A percentile compares a stretch with the other conserved stretches of the same genome.
Conservation (phyloP, 176 grass and related monocot species). For the Saccharum officinarum region DNA sequence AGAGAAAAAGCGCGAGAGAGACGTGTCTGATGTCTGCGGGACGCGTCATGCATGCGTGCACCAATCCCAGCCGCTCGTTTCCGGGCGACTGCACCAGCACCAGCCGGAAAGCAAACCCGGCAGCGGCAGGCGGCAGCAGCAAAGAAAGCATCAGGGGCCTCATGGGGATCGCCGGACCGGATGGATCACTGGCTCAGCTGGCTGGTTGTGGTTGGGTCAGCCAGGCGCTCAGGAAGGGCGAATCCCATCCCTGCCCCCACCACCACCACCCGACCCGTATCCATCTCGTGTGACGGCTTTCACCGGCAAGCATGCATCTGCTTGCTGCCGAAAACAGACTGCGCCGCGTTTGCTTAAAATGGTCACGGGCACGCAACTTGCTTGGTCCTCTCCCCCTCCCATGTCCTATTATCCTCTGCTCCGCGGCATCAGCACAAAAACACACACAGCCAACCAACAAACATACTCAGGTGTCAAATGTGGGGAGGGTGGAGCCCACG, state of each 20-base stretch:
- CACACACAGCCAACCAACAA: background rate
- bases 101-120: no score
- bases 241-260: background rate
- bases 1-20: no score
- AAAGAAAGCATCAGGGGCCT: no score
- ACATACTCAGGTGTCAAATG: background rate
- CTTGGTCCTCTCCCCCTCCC: no score
- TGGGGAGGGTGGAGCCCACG: background rate
- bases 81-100: no score
- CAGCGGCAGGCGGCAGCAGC: no score
- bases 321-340: conserved; percentile 33
- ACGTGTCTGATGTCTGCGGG: no score
- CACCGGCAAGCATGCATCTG: background rate
- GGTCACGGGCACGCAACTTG: background rate
- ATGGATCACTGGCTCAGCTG: no score
- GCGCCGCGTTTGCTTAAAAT: conserved; percentile 12
- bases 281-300: no score
- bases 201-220: no score
- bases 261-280: background rate
- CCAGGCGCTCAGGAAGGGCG: no score
- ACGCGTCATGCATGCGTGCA: background rate
- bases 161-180: no score
- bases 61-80: background rate
- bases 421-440: background rate
- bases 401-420: background rate